Conservation (phyloP, 2,329 filamentous ascomycete species). For the Dactylellina leptospora region DNA sequence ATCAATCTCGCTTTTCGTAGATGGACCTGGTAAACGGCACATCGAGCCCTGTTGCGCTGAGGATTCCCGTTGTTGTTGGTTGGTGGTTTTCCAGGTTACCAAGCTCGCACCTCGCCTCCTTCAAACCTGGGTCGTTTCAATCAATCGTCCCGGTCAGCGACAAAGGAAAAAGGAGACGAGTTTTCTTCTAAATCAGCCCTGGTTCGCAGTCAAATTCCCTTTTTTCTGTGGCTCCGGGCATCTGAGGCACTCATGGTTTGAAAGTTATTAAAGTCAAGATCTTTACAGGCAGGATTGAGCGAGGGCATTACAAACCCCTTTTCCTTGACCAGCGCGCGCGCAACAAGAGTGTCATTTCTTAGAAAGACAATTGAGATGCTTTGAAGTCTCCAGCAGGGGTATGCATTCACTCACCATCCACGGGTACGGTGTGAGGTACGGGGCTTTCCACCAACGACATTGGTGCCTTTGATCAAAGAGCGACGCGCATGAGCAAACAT, state of each 20-base stretch:
- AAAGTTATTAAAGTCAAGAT: slow-evolving; percentile 34
- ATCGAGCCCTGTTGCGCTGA: background rate
- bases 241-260: slow-evolving; percentile 44
- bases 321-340: slow-evolving; percentile 15
- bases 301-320: too few relatives aligned
- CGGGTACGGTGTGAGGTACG: too few relatives aligned
- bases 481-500: too few relatives aligned
- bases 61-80: slow-evolving; percentile 1
- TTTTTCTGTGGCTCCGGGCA: slow-evolving; percentile 1
- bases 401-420: too few relatives aligned
- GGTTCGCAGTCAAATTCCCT: slow-evolving; percentile 19
- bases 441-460: too few relatives aligned
- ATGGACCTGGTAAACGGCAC: slow-evolving; percentile 1
- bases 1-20: slow-evolving; percentile 26
- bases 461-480: too few relatives aligned
- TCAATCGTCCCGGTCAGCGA: slow-evolving; percentile 26
- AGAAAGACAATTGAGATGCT: too few relatives aligned
- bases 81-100: background rate
- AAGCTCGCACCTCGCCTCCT: slow-evolving; percentile 22
- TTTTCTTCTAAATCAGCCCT: too few relatives aligned
- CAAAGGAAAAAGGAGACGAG: slow-evolving; percentile 33
- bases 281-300: background rate
- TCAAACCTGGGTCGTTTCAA: slow-evolving; percentile 51
- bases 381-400: too few relatives aligned
- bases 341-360: slow-evolving; percentile 27